Base-by-base conservation (phyloP, 768 basidiomycete species). In the Coprinellus aureogranulatus region DNA sequence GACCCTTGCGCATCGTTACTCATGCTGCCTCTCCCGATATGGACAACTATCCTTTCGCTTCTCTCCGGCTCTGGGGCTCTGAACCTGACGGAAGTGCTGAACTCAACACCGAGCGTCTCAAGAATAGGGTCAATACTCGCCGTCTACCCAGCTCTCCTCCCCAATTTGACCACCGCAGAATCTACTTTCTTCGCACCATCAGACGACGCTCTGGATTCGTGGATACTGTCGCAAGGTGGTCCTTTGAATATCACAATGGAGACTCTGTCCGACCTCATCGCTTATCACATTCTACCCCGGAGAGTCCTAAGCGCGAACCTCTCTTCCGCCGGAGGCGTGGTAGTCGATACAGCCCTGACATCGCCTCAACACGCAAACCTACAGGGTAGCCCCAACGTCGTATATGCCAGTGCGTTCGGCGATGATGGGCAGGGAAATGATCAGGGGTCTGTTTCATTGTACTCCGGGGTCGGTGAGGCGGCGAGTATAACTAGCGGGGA, bases 371-470 rank as follows among this genome's bases (percentile, higher is more conserved):
- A 37, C 27, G 55, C 55, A 11, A 56, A 56, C 47, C 34, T 56
- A 8, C 30, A 22, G 23, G 55, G 47, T 27, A 20, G 25, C 5
- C 25, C 55, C 14, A 56, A 56, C 26, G 55, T 49, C 31, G 28
- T 56, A 11, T 56, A 37, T 20, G 55, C 55, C 22, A 37, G 46
- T 26, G 30, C 55, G 6, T 56, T 23, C 39, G 55, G 45, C 2
- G 49, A 46, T 11, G 28, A 31, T 4, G 55, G 55, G n/a, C 23
- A 56, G 18, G 45, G 18, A 11, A 16, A 27, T 2, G 34, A 22
- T 4, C 30, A 10, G 18, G 55, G 55, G 10, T 8, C 1, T 18
- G 23, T 56, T 12, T 9, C 18, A 46, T 8, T 56, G 10, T 49
- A 49, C 25, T 56, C 55, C 44, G 55, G 55, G 1, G 31, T 40